Percentiles rank a stretch among this genome's conserved stretches.
These are phyloP conservation scores for Aspergillus sp. DNA, from an alignment of 2,329 filamentous ascomycete genomes.

Conservation along the genomic window DNA sequence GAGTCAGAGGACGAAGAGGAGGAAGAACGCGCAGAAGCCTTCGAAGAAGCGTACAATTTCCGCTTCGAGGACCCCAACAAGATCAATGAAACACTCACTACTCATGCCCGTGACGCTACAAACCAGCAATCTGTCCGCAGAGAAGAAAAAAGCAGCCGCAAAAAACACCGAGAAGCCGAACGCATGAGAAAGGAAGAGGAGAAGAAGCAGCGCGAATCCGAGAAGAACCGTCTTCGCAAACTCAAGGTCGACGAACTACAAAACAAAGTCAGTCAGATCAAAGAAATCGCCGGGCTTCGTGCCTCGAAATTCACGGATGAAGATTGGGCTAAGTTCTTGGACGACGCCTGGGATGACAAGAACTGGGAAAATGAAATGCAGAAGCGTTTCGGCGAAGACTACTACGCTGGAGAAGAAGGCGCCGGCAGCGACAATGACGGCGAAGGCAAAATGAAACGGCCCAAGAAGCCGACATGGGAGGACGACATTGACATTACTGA, in stretches of 20 bases:
- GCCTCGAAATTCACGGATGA: slow-evolving; percentile 62
- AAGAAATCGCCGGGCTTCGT: slow-evolving; percentile 72
- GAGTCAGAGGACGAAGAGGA: slow-evolving; percentile 85
- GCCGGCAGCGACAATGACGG: slow-evolving; percentile 40
- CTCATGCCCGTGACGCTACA: slow-evolving; percentile 80
- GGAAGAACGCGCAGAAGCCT: slow-evolving; percentile 68
- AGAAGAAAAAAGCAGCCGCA: slow-evolving; percentile 68
- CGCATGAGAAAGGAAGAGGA: slow-evolving; percentile 68
- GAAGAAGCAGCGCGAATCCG: slow-evolving; percentile 65
- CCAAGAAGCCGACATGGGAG: slow-evolving; percentile 85
- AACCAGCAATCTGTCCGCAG: slow-evolving; percentile 75
- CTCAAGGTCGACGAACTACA: slow-evolving; percentile 88
- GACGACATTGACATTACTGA: slow-evolving; percentile 97
- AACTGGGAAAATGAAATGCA: slow-evolving; percentile 88
- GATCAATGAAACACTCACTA: slow-evolving; percentile 77
- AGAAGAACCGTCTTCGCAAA: slow-evolving; percentile 74
- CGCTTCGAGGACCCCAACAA: slow-evolving; percentile 88
- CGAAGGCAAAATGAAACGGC: slow-evolving; percentile 49
- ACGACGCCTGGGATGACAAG: slow-evolving; percentile 80
- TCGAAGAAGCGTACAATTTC: slow-evolving; percentile 89
- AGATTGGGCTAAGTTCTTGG: slow-evolving; percentile 76
- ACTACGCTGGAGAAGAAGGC: slow-evolving; percentile 66
- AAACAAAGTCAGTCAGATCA: slow-evolving; percentile 77
- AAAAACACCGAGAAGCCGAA: slow-evolving; percentile 71
- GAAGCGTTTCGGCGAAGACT: slow-evolving; percentile 78